Evolutionary conservation across 1,139 yeast species (phyloP).

Genomic region (Waltiozyma sp.): DNA sequence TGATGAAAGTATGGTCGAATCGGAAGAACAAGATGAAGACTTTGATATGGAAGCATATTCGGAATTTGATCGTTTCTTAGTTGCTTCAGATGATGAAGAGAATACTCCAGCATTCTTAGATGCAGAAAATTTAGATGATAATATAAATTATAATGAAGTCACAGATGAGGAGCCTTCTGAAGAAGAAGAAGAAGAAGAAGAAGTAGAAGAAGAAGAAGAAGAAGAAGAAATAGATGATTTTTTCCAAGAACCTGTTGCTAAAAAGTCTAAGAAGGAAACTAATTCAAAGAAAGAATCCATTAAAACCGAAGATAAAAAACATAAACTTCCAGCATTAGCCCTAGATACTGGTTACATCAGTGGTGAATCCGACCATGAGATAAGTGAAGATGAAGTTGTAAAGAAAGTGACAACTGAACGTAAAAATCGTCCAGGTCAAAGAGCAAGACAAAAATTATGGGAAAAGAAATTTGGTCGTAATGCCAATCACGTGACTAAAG

Average conservation of each 20-base stretch:
- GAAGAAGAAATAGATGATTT: conserved; percentile 29
- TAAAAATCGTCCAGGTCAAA: conserved; percentile 90
- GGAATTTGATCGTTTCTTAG: conserved; percentile 45
- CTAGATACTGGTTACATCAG: conserved; percentile 67
- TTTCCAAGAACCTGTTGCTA: conserved; percentile 23
- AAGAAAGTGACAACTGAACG: conserved; percentile 42
- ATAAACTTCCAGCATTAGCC: conserved; percentile 47
- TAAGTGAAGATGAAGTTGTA: conserved; percentile 41
- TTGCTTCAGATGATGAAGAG: conserved; percentile 43
- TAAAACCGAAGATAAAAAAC: conserved; percentile 8
- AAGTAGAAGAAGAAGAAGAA: conserved; percentile 27
- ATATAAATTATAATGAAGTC: conserved; percentile 45
- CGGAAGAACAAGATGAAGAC: conserved; percentile 15
- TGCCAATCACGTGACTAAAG: conserved; percentile 76
- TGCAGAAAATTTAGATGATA: conserved; percentile 22
- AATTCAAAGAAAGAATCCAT: conserved; percentile 13
- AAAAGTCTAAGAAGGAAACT: conserved; percentile 18
- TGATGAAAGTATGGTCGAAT: conserved; percentile 15
- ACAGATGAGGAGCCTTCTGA: conserved; percentile 52
- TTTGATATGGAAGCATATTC: conserved; percentile 22
- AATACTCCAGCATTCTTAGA: conserved; percentile 17
- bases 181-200: conserved; percentile 22
- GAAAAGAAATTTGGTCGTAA: conserved; percentile 73
- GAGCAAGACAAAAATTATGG: conserved; percentile 96
- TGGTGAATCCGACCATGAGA: conserved; percentile 52